phyloP scores from a whole-genome alignment of 164 flowering plant species.

The Warburgia ugandensis region DNA sequence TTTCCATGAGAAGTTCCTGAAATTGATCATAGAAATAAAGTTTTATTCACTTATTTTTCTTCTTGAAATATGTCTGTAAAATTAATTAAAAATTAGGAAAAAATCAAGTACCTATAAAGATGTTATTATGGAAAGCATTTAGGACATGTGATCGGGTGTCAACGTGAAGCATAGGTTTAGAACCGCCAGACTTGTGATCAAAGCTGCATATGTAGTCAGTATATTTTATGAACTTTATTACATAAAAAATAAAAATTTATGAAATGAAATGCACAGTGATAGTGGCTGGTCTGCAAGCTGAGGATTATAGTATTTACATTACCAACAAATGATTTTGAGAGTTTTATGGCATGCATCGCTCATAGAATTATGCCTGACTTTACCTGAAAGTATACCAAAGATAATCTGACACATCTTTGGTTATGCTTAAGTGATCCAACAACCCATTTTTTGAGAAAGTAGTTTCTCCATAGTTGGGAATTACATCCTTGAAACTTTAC shows the following conservation, averaged over 20 bases:
- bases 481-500: conserved; percentile 28
- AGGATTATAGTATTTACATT: not conserved
- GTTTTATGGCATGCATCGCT: not conserved
- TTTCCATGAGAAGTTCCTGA: conserved; percentile 71
- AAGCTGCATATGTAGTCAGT: conserved; percentile 26
- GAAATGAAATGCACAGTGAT: not conserved
- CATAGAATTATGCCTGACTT: too few relatives aligned
- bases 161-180: conserved; percentile 29
- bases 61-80: not conserved
- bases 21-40: not conserved
- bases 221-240: not conserved
- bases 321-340: not conserved
- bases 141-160: conserved; percentile 52
- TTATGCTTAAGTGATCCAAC: conserved; percentile 40
- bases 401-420: conserved; percentile 49
- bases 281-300: not conserved
- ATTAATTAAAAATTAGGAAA: not conserved
- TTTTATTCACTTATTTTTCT: not conserved
- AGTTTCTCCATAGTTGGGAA: conserved; percentile 28
- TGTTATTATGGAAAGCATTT: conserved; percentile 61
- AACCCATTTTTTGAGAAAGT: conserved; percentile 15
- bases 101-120: conserved; percentile 28
- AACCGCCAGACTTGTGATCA: conserved; percentile 21
- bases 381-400: conserved; percentile 86
- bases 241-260: not conserved